These are phyloP conservation scores for Pycnococcus provasolii DNA, from an alignment of 139 green algal genomes.

Conservation along the genomic window DNA sequence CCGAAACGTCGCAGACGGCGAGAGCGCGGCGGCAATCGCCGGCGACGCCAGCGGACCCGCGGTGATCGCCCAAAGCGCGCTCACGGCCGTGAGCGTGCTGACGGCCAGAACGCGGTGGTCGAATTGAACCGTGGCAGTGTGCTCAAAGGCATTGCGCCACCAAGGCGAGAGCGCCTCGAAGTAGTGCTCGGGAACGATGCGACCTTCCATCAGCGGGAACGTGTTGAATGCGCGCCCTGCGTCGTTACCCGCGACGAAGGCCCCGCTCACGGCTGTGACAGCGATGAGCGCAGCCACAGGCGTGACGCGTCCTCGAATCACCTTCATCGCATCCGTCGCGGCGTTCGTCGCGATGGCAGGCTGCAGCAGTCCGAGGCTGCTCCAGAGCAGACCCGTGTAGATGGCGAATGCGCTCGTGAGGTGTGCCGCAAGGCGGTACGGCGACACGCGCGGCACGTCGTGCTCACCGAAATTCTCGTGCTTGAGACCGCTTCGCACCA, in stretches of 20 bases:
- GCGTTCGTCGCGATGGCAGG: conserved; percentile 26
- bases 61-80: conserved; percentile 39
- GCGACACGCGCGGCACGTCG: conserved; percentile 71
- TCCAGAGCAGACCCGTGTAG: conserved; percentile 85
- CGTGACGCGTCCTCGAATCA: conserved; percentile 14
- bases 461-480: conserved; percentile 37
- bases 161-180: conserved; percentile 38
- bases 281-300: conserved; percentile 72
- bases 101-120: conserved; percentile 58
- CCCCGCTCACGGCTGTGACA: conserved; percentile 76
- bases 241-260: conserved; percentile 62
- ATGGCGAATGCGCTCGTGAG: conserved; percentile 90
- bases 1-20: no score
- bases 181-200: conserved; percentile 78
- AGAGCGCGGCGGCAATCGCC: conserved; percentile 5
- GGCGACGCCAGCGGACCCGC: conserved; percentile 40
- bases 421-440: conserved; percentile 90
- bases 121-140: conserved; percentile 73
- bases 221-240: conserved; percentile 88
- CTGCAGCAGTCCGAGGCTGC: conserved; percentile 58
- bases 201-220: conserved; percentile 86
- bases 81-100: conserved; percentile 50
- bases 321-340: conserved; percentile 35
- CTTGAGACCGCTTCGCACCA: conserved; percentile 65
- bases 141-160: conserved; percentile 83